phyloP scores from a whole-genome alignment of 441 rosid genomes.

The Syzygium syzygioides region DNA sequence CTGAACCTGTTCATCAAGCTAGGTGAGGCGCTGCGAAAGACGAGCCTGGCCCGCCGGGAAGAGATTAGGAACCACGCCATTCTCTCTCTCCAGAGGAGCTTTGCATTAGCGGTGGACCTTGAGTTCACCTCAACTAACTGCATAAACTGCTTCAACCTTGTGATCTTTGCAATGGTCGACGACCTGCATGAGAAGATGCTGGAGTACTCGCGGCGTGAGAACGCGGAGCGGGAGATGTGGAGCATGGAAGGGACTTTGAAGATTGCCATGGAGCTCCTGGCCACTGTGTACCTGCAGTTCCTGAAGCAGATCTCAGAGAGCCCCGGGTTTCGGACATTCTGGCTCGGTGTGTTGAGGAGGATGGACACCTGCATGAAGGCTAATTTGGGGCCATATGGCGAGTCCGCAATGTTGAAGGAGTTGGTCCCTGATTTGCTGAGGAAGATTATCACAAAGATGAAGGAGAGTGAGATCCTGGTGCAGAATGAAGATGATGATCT shows the following conservation, averaged over 20 bases:
- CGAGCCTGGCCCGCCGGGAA: slow-evolving; percentile 69
- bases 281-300: slow-evolving; percentile 45
- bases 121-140: slow-evolving; percentile 56
- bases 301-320: slow-evolving; percentile 41
- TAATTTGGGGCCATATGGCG: slow-evolving; percentile 58
- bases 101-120: slow-evolving; percentile 47
- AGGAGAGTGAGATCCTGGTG: slow-evolving; percentile 53
- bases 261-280: slow-evolving; percentile 53
- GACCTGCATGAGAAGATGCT: slow-evolving; percentile 81
- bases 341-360: slow-evolving; percentile 81
- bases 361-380: slow-evolving; percentile 97
- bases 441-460: slow-evolving; percentile 56
- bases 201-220: slow-evolving; percentile 67
- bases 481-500: slow-evolving; percentile 60
- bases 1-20: slow-evolving; percentile 56
- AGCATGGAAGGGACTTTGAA: slow-evolving; percentile 83
- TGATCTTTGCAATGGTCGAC: slow-evolving; percentile 73
- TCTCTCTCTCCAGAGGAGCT: slow-evolving; percentile 43
- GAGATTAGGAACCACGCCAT: slow-evolving; percentile 79
- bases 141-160: slow-evolving; percentile 60
- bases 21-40: slow-evolving; percentile 76
- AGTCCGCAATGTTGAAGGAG: slow-evolving; percentile 38
- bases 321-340: slow-evolving; percentile 63
- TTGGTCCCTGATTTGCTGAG: slow-evolving; percentile 54
- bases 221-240: slow-evolving; percentile 69